Conservation (phyloP, 2,329 filamentous ascomycete species). For the Trichoderma harzianum region DNA sequence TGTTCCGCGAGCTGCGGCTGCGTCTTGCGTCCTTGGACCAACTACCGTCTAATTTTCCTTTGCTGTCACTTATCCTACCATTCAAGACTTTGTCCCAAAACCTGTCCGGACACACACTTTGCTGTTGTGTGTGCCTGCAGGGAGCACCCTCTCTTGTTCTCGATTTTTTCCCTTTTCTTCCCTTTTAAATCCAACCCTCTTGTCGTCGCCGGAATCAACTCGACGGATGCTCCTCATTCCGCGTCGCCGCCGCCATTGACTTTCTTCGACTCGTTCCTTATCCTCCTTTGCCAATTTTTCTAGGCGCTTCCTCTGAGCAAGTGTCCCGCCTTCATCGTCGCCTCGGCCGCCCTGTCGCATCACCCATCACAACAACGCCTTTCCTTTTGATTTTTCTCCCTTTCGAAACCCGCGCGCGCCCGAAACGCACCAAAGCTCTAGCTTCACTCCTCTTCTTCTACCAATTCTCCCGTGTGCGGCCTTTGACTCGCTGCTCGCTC, state of each 20-base stretch:
- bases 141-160: constrained; percentile 18
- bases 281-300: neutral
- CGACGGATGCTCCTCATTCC: constrained; percentile 1
- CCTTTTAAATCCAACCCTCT: neutral
- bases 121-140: constrained; percentile 15
- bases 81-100: constrained; percentile 11
- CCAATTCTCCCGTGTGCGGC: neutral
- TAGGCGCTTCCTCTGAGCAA: constrained; percentile 6
- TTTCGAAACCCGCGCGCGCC: constrained; percentile 1
- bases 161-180: neutral
- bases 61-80: neutral
- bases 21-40: constrained; percentile 14
- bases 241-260: constrained; percentile 13
- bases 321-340: constrained; percentile 8
- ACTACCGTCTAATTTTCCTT: constrained; percentile 14
- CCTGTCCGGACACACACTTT: constrained; percentile 12
- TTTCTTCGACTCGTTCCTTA: constrained; percentile 17
- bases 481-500: neutral
- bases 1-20: constrained; percentile 17
- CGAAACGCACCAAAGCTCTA: neutral
- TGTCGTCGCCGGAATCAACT: neutral
- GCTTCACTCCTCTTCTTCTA: neutral
- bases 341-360: constrained; percentile 18
- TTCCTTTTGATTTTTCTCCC: constrained; percentile 4
- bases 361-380: neutral